Conservation (phyloP, 345 rosid genomes). For the Iberis pinnata region DNA sequence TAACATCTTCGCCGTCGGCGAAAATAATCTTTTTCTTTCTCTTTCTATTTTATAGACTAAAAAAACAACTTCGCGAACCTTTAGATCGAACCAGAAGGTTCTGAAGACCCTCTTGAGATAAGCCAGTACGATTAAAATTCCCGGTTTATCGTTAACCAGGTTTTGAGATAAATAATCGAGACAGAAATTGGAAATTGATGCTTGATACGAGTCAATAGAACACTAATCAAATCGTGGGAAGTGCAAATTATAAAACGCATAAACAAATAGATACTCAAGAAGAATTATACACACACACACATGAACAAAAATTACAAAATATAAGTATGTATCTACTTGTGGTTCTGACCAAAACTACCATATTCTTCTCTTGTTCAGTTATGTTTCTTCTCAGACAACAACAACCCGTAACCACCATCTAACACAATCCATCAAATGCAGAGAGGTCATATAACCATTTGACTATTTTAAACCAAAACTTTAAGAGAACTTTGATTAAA, state of each 20-base stretch:
- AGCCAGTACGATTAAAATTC: neutral
- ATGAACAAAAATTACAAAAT: neutral
- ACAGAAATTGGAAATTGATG: neutral
- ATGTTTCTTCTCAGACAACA: constrained; percentile 23
- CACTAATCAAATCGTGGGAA: neutral
- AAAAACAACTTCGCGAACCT: no score
- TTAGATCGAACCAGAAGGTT: neutral
- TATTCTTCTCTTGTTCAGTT: constrained; percentile 8
- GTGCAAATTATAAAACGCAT: constrained; percentile 18
- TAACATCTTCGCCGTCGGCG: constrained; percentile 45
- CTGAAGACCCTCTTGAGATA: neutral
- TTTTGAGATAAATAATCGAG: no score
- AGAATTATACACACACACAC: constrained; percentile 14
- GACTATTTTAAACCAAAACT: neutral
- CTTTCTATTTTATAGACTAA: no score
- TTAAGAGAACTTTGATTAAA: neutral
- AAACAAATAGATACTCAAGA: constrained; percentile 4
- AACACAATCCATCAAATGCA: constrained; percentile 16
- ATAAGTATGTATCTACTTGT: constrained; percentile 7
- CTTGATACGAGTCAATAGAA: neutral
- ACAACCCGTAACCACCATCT: constrained; percentile 15
- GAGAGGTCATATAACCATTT: constrained; percentile 9
- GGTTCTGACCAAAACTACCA: constrained; percentile 11
- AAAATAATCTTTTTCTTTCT: no score
- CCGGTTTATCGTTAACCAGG: neutral